Conservation (phyloP, 108 stramenopile genomes). For the Fragilaria crotonensis region DNA sequence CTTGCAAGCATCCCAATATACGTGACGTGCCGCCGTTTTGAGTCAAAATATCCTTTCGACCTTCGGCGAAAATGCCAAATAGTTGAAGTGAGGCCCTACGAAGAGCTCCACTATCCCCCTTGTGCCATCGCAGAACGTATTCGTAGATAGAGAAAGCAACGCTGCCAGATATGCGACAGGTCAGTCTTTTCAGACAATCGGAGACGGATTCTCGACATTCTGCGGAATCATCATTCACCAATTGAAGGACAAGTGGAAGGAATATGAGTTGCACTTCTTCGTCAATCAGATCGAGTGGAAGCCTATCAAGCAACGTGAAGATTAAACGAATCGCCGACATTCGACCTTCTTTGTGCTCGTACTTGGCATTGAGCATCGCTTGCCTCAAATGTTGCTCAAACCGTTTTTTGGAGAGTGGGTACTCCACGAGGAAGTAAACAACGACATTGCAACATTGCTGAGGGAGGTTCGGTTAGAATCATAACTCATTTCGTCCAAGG, state of each 20-base stretch:
- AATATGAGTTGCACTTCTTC: conserved; percentile 67
- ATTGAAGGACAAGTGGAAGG: conserved; percentile 76
- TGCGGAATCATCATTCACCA: conserved; percentile 83
- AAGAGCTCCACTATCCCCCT: conserved; percentile 33
- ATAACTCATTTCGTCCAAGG: no score
- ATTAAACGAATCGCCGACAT: conserved; percentile 65
- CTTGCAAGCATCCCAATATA: conserved; percentile 5
- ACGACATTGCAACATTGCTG: conserved; percentile 70
- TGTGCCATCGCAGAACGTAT: conserved; percentile 62
- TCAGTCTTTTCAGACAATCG: conserved; percentile 40
- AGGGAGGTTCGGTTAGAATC: no score
- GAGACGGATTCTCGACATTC: conserved; percentile 63
- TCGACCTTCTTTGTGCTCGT: conserved; percentile 85
- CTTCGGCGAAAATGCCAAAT: conserved; percentile 63
- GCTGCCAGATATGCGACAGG: conserved; percentile 53
- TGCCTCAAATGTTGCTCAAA: conserved; percentile 72
- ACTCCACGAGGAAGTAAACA: conserved; percentile 76
- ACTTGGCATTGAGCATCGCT: conserved; percentile 76
- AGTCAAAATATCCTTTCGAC: conserved; percentile 51
- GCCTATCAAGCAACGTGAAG: conserved; percentile 42
- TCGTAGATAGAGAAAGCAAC: conserved; percentile 50
- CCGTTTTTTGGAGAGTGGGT: conserved; percentile 74
- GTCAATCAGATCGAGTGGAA: conserved; percentile 63
- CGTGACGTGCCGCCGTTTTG: conserved; percentile 18
- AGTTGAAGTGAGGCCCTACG: conserved; percentile 61